Percentiles rank a stretch among this genome's conserved stretches.
These are phyloP conservation scores for Amanita subjunquillea DNA, from an alignment of 768 basidiomycete species.

Conservation along the genomic window DNA sequence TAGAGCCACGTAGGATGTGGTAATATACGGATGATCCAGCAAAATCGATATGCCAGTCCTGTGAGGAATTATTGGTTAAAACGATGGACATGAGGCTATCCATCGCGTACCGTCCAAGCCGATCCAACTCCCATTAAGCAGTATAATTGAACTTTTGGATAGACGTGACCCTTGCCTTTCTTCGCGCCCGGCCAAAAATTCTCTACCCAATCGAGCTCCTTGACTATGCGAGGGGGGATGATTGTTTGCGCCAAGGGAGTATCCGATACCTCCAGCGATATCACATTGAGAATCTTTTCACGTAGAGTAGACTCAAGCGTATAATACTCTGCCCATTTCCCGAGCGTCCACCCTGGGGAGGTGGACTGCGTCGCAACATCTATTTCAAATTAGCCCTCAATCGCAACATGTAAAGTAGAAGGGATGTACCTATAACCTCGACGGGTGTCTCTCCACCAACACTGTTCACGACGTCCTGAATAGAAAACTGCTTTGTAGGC, in stretches of 20 bases:
- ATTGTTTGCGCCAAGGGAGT: constrained; percentile 73
- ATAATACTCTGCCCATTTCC: constrained; percentile 87
- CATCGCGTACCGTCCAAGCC: constrained; percentile 78
- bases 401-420: neutral
- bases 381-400: constrained; percentile 14
- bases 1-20: constrained; percentile 78
- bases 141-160: constrained; percentile 93
- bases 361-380: constrained; percentile 88
- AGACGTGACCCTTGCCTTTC: constrained; percentile 61
- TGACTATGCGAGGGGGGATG: constrained; percentile 71
- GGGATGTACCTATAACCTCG: constrained; percentile 78
- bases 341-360: constrained; percentile 80
- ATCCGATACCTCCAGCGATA: constrained; percentile 88
- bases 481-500: constrained; percentile 61
- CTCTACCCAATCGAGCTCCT: constrained; percentile 95
- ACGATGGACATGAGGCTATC: neutral
- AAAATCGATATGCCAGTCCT: constrained; percentile 99
- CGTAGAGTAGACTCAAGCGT: constrained; percentile 52
- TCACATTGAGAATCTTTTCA: constrained; percentile 91
- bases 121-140: constrained; percentile 93
- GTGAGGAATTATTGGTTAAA: constrained; percentile 4
- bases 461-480: constrained; percentile 69
- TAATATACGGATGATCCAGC: constrained; percentile 98
- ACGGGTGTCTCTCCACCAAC: constrained; percentile 73
- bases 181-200: constrained; percentile 83